Percentiles rank a stretch among this genome's conserved stretches.
These are phyloP conservation scores for Allium sativum DNA, from an alignment of 106 monocot genomes.

Conservation along the genomic window DNA sequence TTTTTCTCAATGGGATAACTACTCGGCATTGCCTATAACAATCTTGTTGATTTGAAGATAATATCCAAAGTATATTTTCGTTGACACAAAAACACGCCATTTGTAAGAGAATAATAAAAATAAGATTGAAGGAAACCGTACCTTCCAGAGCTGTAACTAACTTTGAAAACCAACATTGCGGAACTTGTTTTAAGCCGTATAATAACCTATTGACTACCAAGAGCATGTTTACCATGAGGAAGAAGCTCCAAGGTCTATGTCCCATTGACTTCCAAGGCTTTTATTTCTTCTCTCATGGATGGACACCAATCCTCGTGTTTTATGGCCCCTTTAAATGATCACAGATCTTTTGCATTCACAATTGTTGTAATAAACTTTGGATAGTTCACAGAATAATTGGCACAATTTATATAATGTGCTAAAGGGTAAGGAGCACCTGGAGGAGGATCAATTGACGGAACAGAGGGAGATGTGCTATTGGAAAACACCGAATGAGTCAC, in stretches of 20 bases:
- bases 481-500: too few species aligned
- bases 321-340: constrained; percentile 1
- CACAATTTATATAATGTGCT: background rate
- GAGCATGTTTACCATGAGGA: background rate
- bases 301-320: background rate
- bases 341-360: background rate
- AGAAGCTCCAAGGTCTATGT: background rate
- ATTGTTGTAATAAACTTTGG: background rate
- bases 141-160: background rate
- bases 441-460: too few species aligned
- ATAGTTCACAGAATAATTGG: background rate
- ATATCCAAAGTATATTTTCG: background rate
- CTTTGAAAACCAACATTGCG: constrained; percentile 3
- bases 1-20: background rate
- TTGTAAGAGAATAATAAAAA: background rate
- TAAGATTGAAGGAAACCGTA: constrained; percentile 2
- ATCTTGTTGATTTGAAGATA: background rate
- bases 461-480: too few species aligned
- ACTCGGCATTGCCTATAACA: background rate
- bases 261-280: background rate
- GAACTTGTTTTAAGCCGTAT: constrained; percentile 4
- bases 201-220: background rate
- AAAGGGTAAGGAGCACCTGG: too few species aligned
- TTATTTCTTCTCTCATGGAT: background rate
- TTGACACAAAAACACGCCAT: background rate